Base-by-base conservation (phyloP, 2,329 filamentous ascomycete species). In the Aspergillus oerlinghausenensis region DNA sequence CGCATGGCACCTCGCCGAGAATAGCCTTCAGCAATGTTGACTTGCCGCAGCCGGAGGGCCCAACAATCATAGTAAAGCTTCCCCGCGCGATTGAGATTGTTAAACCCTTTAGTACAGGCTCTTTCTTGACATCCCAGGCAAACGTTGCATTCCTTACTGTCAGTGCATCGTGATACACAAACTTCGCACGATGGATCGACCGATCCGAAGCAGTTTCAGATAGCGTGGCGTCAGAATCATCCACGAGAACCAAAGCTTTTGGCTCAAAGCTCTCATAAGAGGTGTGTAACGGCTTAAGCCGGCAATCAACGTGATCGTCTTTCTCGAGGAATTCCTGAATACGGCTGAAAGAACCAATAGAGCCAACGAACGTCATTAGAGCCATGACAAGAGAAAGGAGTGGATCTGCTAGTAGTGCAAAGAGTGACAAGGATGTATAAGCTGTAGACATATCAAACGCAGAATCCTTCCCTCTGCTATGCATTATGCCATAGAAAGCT, bases 41-140 rank as follows among this genome's bases (percentile, higher is more conserved):
- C 57, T 83, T 83, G 3, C 80, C 81, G 57, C 77, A 81, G 4
- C 79, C 80, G 25, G 80, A 77, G 17, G 80, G 79, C 17, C 80
- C 80, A 55, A 81, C 71, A 9, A 82, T 63, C 65, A 81, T 77
- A 26, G 76, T 79, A 50, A 81, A 71, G 56, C 75, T 77, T 38
- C 73, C 72, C 21, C 72, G 72, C 25, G 75, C 70, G 32, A 81
- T 67, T 7, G 62, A 67, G 35, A 80, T 60, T 7, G 70, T 74
- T 54, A 80, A 73, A 17, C 70, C 67, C 38, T 75, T 73, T 43
- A 81, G 60, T 21, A 73, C 63, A 1, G 79, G 69, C 3, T 72
- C 68, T 48, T 76, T 74, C 23, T 75, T 70, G 4, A 66, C 60
- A 40, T 79, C 74, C 79, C 80, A 82, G 9, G 75, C 75, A 63